These are phyloP conservation scores for Polygonum maritimum DNA, from an alignment of 148 eudicot species.

Conservation along the genomic window DNA sequence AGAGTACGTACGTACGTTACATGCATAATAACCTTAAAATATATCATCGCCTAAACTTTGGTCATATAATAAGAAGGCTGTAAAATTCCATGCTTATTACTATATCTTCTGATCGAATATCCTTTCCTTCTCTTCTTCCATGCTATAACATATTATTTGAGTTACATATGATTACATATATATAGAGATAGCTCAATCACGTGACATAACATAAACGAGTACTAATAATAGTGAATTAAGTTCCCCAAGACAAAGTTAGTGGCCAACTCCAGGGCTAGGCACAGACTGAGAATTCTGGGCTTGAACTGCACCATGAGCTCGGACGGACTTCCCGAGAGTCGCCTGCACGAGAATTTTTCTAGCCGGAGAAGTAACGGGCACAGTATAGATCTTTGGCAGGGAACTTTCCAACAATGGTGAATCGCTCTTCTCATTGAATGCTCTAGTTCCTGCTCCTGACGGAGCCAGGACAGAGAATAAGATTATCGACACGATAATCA, in stretches of 20 bases:
- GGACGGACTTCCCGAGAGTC: not conserved
- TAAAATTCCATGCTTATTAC: too few species aligned
- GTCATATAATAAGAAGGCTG: too few species aligned
- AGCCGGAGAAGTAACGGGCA: not conserved
- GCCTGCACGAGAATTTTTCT: not conserved
- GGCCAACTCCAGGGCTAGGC: slow-evolving; percentile 3
- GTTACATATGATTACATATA: not conserved
- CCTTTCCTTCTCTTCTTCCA: not conserved
- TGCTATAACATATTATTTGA: not conserved
- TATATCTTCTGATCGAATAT: too few species aligned
- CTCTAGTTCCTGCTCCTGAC: not conserved
- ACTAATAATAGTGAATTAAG: not conserved
- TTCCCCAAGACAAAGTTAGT: not conserved
- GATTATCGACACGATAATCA: not conserved
- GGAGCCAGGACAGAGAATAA: not conserved
- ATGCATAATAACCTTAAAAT: too few species aligned
- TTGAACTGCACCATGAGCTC: not conserved
- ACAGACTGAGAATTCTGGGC: not conserved
- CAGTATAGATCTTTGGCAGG: not conserved
- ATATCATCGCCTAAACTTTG: too few species aligned
- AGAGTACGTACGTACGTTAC: too few species aligned
- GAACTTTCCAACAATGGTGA: not conserved
- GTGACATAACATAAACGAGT: not conserved
- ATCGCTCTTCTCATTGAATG: not conserved
- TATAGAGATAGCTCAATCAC: not conserved